Evolutionary conservation across 495 filamentous ascomycete species (phyloP), one percentile per base, ranked within the genome.

Genomic region (Penicillium turbatum): DNA sequence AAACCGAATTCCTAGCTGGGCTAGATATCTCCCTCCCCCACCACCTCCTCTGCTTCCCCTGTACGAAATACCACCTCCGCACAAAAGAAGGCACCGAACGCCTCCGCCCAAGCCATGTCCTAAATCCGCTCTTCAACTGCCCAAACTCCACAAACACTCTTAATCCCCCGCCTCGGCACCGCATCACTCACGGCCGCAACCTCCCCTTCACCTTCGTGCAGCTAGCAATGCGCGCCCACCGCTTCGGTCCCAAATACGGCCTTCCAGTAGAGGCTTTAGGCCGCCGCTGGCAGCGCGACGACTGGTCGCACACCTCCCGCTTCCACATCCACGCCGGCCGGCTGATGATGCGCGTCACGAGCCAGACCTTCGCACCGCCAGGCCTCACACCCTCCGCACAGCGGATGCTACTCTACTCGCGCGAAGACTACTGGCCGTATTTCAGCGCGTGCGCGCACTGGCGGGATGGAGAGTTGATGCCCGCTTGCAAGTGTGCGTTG

Each of bases 381-480:
- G 69, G 54, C 3, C 66, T 82, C 5, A 72, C 79, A 0, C 61
- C 72, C 2, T 73, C 72, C 11, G 63, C 65, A 0, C 63, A 76
- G 53, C 77, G 81, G 0, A 61, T 80, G 11, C 71, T 85, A 6
- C 72, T 85, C 16, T 82, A 78, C 66, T 74, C 72, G 17, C 73
- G 79, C 32, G 76, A 82, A 31, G 79, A 85, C 59, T 83, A 81
- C 70, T 76, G 71, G 63, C 81, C 82, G 0, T 83, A 76, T 56
- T 83, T 83, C 73, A 77, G 73, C 8, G 73, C 68, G 3, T 85
- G 81, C 62, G 73, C 78, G 17, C 82, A 85, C 64, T 83, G 81
- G 81, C 71, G 74, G 19, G 76, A 83, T 55, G 82, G 82, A 48
- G 75, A 78, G 36, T 68, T 85, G 8, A 81, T 82, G 77, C 62